Evolutionary conservation across 805 yeast genomes (phyloP), one percentile per base, ranked within the genome.

Genomic region (Ogataea saltuana): DNA sequence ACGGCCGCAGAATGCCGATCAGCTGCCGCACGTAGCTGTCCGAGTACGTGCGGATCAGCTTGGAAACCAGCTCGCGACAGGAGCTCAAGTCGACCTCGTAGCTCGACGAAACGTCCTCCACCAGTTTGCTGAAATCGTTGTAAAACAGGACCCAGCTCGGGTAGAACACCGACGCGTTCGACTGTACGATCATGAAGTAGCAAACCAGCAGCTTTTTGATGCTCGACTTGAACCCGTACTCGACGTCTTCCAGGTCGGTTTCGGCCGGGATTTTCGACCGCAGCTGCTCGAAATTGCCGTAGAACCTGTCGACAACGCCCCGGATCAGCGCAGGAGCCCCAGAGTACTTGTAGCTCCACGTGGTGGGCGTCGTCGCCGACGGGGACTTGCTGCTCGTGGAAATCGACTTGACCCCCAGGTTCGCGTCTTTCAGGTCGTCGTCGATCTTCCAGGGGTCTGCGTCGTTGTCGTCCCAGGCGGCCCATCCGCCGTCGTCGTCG

Each of bases 401-500:
- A 2, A 53, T 30, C 9, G 56, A 53, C 20, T 51, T 50, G 20
- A 50, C 56, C 3, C 58, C 56, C 16, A 48, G 23, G 23, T 44
- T 42, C 4, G 35, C 26, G 21, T 38, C 45, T 22, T 49, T 44
- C 28, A 54, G 27, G 18, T 42, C 52, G 8, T 44, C 59, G 33
- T 52, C 63, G 12, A 51, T 52, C 31, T 50, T 56, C 63, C 65
- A 58, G 10, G n/a, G n/a, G n/a, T n/a, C n/a, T n/a, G n/a, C n/a
- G n/a, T 45, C 60, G 25, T 59, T 64, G 7, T 54, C 53, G 30
- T 52, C 46, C 64, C 64, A 60, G 10, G 55, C 54, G 26, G 50
- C 64, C 58, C 60, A 54, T 8, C 46, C 64, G 37, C 49, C 51
- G n/a, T 49, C 51, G 6, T 33, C 50, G 7, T 35, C 43, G 10